Evolutionary conservation across 2,329 filamentous ascomycete genomes (phyloP).

Genomic region (Fonsecaea pedrosoi): DNA sequence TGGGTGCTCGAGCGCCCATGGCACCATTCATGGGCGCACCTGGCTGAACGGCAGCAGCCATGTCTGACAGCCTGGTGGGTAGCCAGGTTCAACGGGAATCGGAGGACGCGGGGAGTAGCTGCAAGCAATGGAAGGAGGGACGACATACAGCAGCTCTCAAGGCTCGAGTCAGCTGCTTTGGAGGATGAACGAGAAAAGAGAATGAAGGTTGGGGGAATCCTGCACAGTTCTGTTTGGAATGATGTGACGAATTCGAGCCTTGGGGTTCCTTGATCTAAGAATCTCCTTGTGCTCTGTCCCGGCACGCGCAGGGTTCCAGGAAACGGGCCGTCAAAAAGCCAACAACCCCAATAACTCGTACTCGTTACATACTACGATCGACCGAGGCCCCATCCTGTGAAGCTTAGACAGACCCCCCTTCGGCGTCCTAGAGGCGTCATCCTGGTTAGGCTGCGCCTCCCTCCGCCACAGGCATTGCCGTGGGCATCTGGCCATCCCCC

Average conservation of each 20-base stretch:
- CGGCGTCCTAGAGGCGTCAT: slow-evolving; percentile 20
- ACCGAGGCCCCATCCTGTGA: slow-evolving; percentile 14
- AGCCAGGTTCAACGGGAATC: slow-evolving; percentile 1
- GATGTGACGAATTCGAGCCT: slow-evolving; percentile 9
- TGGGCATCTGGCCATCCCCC: background rate
- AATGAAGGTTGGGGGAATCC: slow-evolving; percentile 2
- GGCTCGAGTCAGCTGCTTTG: background rate
- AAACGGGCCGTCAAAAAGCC: slow-evolving; percentile 17
- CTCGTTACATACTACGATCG: background rate
- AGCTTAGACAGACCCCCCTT: slow-evolving; percentile 8
- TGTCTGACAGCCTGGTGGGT: slow-evolving; percentile 15
- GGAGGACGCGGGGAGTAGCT: background rate
- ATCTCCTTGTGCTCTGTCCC: slow-evolving; percentile 9
- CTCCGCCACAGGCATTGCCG: background rate
- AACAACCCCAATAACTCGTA: background rate
- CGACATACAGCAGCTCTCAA: slow-evolving; percentile 7
- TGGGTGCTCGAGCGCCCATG: slow-evolving; percentile 15
- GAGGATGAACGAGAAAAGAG: background rate
- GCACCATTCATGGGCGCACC: slow-evolving; percentile 21
- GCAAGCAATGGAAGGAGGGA: background rate
- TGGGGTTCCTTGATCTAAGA: background rate
- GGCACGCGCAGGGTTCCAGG: slow-evolving; percentile 15
- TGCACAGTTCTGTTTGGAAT: slow-evolving; percentile 1
- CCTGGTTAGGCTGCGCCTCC: slow-evolving; percentile 23
- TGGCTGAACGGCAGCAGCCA: slow-evolving; percentile 31